Evolutionary conservation across 78 protist species (phyloP), one percentile per base, ranked within the genome.

Genomic region (Diacronema lutheri): DNA sequence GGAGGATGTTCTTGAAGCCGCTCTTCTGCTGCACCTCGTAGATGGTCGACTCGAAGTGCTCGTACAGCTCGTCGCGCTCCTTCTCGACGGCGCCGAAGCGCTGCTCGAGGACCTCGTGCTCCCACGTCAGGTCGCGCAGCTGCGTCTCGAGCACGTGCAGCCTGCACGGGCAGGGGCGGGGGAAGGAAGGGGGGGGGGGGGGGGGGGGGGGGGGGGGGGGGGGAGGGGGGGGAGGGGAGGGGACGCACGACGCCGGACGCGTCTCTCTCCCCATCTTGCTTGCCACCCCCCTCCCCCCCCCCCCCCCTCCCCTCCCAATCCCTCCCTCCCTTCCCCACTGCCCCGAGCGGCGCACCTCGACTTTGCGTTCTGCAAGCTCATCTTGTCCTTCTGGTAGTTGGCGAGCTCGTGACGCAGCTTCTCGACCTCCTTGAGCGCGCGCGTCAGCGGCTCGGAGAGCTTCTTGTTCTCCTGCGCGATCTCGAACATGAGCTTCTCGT

Each of bases 51-150:
- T 92, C 93, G 73, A 90, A 93, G 46, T 77, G 78, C n/a, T 81
- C 79, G 90, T 84, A 93, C 31, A 95, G 90, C 61, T 85, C 84
- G 90, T 95, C 93, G 35, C 94, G 88, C 78, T 95, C 95, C 66
- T 74, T 35, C 81, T 38, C 87, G 20, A 88, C 74, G 72, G 76
- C 71, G 14, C 29, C 29, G 74, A 85, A 81, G 1, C 86, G 64
- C 71, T 85, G 92, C 35, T 25, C 55, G 21, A 94, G 78, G 9
- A 89, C 90, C 85, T 92, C 95, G 81, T 89, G 90, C 88, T 89
- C 93, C 95, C 97, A 91, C 37, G 19, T 14, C 25, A 94, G 81
- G 23, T 41, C 44, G 56, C 85, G 85, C 56, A 89, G 10, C 88
- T 88, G 72, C 0, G 41, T 83, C 88, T 94, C 91, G 29, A 90